Evolutionary conservation across 805 yeast genomes (phyloP).

Genomic region (Kregervanrija fluxuum): DNA sequence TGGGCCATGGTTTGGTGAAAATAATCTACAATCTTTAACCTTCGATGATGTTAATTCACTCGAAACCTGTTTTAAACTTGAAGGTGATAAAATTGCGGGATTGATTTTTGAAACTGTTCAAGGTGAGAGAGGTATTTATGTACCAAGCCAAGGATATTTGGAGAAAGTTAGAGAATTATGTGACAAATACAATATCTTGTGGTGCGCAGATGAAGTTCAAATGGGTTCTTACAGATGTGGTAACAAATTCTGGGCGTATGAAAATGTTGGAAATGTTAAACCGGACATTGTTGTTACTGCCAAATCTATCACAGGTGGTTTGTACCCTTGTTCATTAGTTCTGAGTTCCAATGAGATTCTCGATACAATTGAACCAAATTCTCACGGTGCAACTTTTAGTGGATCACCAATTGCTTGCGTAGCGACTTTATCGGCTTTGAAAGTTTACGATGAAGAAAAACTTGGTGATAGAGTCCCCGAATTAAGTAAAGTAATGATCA

Average conservation of each 20-base stretch:
- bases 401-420: conserved; percentile 24
- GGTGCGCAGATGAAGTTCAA: conserved; percentile 32
- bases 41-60: conserved; percentile 23
- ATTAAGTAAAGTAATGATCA: conserved; percentile 15
- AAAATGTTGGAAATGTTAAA: conserved; percentile 22
- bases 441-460: conserved; percentile 22
- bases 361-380: conserved; percentile 20
- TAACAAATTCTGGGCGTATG: conserved; percentile 28
- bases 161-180: conserved; percentile 28
- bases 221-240: conserved; percentile 32
- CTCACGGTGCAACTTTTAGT: conserved; percentile 25
- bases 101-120: conserved; percentile 32
- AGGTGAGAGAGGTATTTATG: conserved; percentile 33
- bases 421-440: conserved; percentile 20
- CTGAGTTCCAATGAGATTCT: conserved; percentile 17
- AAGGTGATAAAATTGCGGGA: conserved; percentile 29
- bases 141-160: conserved; percentile 28
- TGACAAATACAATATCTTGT: conserved; percentile 23
- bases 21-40: conserved; percentile 14
- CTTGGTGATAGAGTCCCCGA: conserved; percentile 15
- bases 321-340: conserved; percentile 21
- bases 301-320: conserved; percentile 24
- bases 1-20: conserved; percentile 26
- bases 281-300: conserved; percentile 25
- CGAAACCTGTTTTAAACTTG: conserved; percentile 20